phyloP scores from a whole-genome alignment of 1,284 basidiomycete species.

The Irpex lacteus region DNA sequence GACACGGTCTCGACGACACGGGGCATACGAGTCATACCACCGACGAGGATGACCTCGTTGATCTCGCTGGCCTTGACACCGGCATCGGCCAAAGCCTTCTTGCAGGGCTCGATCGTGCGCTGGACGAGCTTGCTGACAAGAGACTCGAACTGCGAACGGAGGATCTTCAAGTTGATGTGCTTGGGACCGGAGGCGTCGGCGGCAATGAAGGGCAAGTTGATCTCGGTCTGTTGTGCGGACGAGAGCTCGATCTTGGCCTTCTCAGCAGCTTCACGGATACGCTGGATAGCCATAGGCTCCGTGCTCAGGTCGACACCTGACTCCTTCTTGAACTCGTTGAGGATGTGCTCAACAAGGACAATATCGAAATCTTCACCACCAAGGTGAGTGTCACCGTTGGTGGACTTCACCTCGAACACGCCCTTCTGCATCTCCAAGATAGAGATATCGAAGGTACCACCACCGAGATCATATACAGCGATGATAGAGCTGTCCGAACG shows the following conservation, averaged over 20 bases:
- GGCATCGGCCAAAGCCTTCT: constrained; percentile 92
- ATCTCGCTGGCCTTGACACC: constrained; percentile 91
- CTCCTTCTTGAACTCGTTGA: constrained; percentile 95
- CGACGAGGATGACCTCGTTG: constrained; percentile 96
- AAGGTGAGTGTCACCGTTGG: constrained; percentile 98
- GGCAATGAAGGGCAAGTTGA: constrained; percentile 97
- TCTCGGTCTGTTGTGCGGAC: constrained; percentile 90
- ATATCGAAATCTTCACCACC: constrained; percentile 99
- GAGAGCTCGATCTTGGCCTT: constrained; percentile 99
- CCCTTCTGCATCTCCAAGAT: constrained; percentile 99
- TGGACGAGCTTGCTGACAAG: constrained; percentile 84
- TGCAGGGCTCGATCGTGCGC: constrained; percentile 95
- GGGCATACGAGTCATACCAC: constrained; percentile 98
- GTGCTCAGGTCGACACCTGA: constrained; percentile 77
- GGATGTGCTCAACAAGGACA: constrained; percentile 83
- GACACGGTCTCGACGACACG: constrained; percentile 93
- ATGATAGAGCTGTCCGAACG: constrained; percentile 82
- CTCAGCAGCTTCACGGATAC: constrained; percentile 97
- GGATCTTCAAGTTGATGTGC: constrained; percentile 92
- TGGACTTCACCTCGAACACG: constrained; percentile 99
- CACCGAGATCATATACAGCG: constrained; percentile 97
- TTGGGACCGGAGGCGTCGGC: constrained; percentile 93
- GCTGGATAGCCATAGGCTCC: constrained; percentile 98
- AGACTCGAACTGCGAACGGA: constrained; percentile 87
- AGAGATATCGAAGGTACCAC: constrained; percentile 99